Conservation (phyloP, 1,139 yeast genomes). For the Debaryomyces subglobosus region DNA sequence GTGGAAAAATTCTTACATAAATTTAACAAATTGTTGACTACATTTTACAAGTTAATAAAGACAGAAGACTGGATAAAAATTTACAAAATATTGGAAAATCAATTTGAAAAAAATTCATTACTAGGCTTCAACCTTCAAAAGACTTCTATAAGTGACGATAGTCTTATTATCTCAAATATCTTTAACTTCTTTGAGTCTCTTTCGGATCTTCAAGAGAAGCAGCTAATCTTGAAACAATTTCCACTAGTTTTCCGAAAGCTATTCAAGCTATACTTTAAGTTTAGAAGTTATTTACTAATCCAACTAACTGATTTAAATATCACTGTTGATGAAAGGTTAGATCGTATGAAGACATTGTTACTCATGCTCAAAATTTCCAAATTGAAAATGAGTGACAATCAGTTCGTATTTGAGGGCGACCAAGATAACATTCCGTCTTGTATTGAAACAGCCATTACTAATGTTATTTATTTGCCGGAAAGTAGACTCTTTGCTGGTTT, state of each 20-base stretch:
- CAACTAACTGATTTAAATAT: slow-evolving; percentile 68
- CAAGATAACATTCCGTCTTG: slow-evolving; percentile 73
- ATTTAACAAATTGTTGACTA: slow-evolving; percentile 64
- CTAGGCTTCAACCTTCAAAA: slow-evolving; percentile 59
- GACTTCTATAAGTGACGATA: slow-evolving; percentile 51
- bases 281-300: slow-evolving; percentile 63
- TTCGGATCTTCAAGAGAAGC: slow-evolving; percentile 44
- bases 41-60: slow-evolving; percentile 61
- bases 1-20: slow-evolving; percentile 63
- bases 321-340: slow-evolving; percentile 60
- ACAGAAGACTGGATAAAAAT: slow-evolving; percentile 80
- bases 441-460: slow-evolving; percentile 76
- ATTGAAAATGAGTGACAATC: slow-evolving; percentile 68
- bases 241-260: slow-evolving; percentile 74
- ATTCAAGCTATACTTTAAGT: slow-evolving; percentile 66
- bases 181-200: slow-evolving; percentile 70
- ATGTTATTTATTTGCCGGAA: slow-evolving; percentile 81
- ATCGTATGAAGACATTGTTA: slow-evolving; percentile 71
- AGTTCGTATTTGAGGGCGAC: slow-evolving; percentile 53
- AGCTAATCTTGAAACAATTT: slow-evolving; percentile 52
- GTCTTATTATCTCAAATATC: slow-evolving; percentile 65
- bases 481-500: slow-evolving; percentile 66
- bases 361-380: slow-evolving; percentile 68
- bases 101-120: slow-evolving; percentile 55
- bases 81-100: slow-evolving; percentile 73